Evolutionary conservation across 2,329 filamentous ascomycete species (phyloP).

Genomic region (Ophiostoma montium): DNA sequence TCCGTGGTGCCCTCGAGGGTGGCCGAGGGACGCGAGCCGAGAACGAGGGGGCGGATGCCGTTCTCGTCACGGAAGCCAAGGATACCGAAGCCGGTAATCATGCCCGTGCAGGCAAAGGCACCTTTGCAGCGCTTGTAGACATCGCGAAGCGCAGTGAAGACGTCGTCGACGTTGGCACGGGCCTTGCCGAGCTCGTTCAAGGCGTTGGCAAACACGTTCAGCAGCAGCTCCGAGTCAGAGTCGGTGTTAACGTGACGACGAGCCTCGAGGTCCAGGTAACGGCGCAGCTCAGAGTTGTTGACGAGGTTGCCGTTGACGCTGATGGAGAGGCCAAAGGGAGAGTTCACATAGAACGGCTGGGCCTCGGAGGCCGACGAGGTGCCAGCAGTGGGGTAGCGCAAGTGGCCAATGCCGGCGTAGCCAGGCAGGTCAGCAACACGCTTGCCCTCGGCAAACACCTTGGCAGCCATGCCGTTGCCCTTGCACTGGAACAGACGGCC

Average conservation of each 20-base stretch:
- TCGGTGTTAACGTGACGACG: constrained; percentile 85
- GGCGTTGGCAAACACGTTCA: constrained; percentile 79
- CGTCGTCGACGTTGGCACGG: constrained; percentile 66
- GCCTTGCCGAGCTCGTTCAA: constrained; percentile 74
- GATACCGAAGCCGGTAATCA: constrained; percentile 72
- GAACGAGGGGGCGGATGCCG: constrained; percentile 69
- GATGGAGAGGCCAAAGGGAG: constrained; percentile 68
- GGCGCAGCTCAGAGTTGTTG: constrained; percentile 54
- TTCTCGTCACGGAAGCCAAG: constrained; percentile 66
- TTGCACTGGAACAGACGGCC: constrained; percentile 83
- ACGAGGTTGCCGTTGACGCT: constrained; percentile 83
- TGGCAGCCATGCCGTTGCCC: constrained; percentile 64
- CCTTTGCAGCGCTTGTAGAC: constrained; percentile 67
- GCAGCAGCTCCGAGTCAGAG: constrained; percentile 72
- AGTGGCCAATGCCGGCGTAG: constrained; percentile 67
- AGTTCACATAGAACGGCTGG: constrained; percentile 87
- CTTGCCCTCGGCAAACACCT: constrained; percentile 66
- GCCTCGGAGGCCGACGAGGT: constrained; percentile 61
- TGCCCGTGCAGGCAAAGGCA: constrained; percentile 70
- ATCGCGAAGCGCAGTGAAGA: constrained; percentile 56
- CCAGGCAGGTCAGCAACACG: constrained; percentile 56
- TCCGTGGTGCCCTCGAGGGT: constrained; percentile 51
- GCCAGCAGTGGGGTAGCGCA: constrained; percentile 82
- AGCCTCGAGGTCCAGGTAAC: constrained; percentile 61
- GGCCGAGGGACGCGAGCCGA: constrained; percentile 58